These are phyloP conservation scores for Lathyrus oleraceus DNA, from an alignment of 306 rosid genomes.

Conservation along the genomic window DNA sequence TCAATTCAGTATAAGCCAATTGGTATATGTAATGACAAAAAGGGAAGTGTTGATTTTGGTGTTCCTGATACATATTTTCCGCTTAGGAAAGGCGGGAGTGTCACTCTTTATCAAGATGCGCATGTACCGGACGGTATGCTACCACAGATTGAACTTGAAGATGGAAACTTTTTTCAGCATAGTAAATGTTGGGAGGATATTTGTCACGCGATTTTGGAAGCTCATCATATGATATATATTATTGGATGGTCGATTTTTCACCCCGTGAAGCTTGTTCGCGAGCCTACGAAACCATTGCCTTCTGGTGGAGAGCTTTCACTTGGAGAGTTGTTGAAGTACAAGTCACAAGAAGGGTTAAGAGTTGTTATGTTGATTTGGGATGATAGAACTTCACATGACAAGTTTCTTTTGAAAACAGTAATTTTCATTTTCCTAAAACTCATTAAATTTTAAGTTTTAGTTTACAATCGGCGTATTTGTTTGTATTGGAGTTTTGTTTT, in stretches of 20 bases:
- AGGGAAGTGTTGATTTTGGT: slow-evolving; percentile 35
- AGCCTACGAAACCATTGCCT: slow-evolving; percentile 62
- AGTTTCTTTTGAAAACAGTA: slow-evolving; percentile 69
- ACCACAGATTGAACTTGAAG: slow-evolving; percentile 59
- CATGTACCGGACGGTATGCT: slow-evolving; percentile 56
- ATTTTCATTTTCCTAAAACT: not conserved
- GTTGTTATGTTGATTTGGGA: slow-evolving; percentile 73
- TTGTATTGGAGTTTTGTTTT: too few species aligned
- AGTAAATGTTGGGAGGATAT: slow-evolving; percentile 71
- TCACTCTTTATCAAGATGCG: slow-evolving; percentile 77
- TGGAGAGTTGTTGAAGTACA: slow-evolving; percentile 69
- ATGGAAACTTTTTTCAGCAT: slow-evolving; percentile 49
- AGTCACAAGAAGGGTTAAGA: slow-evolving; percentile 72
- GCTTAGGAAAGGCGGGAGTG: slow-evolving; percentile 61
- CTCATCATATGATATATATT: slow-evolving; percentile 61
- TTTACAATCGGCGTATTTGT: too few species aligned
- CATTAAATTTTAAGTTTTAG: not conserved
- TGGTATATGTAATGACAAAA: slow-evolving; percentile 15
- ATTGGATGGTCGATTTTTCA: slow-evolving; percentile 72
- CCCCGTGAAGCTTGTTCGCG: slow-evolving; percentile 61
- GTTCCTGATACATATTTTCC: slow-evolving; percentile 70
- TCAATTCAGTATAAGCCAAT: slow-evolving; percentile 53
- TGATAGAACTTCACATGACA: slow-evolving; percentile 77
- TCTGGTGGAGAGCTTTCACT: slow-evolving; percentile 69
- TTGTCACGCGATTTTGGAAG: slow-evolving; percentile 74